These are phyloP conservation scores for Talaromyces wortmannii DNA, from an alignment of 495 filamentous ascomycete species.

Conservation along the genomic window DNA sequence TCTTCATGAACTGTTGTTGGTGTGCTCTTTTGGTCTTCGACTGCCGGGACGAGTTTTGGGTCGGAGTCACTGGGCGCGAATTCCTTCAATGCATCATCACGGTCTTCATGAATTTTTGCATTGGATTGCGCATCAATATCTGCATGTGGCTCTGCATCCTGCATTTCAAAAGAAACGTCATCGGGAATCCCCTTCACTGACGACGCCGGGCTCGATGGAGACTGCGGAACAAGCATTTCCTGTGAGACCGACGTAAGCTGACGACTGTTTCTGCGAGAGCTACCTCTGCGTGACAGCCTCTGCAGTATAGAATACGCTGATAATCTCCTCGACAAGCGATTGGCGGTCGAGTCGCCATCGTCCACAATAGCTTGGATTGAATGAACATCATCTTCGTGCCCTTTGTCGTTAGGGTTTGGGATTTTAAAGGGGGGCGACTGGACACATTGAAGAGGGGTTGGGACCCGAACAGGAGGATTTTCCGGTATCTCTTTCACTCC, in stretches of 20 bases:
- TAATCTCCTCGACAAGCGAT: slow-evolving; percentile 28
- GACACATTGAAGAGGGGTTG: slow-evolving; percentile 23
- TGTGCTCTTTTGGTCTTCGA: no score
- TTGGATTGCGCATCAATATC: background rate
- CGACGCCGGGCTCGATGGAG: background rate
- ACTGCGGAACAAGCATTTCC: slow-evolving; percentile 28
- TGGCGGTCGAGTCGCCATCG: slow-evolving; percentile 27
- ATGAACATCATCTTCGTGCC: slow-evolving; percentile 36
- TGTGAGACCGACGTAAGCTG: slow-evolving; percentile 6
- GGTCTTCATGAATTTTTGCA: no score
- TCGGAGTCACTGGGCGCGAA: no score
- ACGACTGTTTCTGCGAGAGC: background rate
- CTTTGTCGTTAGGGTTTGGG: slow-evolving; percentile 22
- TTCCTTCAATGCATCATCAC: no score
- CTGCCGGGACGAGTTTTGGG: no score
- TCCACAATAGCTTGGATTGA: slow-evolving; percentile 59
- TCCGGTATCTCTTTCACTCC: background rate
- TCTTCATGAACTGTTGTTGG: no score
- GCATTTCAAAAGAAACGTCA: no score
- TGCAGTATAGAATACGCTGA: slow-evolving; percentile 39
- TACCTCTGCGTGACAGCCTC: slow-evolving; percentile 27
- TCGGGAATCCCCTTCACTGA: background rate
- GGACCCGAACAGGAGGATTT: slow-evolving; percentile 1
- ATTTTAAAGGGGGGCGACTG: slow-evolving; percentile 57
- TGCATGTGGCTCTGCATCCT: no score